A percentile compares a stretch with the other conserved stretches of the same genome.
Conservation (phyloP, 192 early-diverging fungal genomes). For the Coemansia sp. region DNA sequence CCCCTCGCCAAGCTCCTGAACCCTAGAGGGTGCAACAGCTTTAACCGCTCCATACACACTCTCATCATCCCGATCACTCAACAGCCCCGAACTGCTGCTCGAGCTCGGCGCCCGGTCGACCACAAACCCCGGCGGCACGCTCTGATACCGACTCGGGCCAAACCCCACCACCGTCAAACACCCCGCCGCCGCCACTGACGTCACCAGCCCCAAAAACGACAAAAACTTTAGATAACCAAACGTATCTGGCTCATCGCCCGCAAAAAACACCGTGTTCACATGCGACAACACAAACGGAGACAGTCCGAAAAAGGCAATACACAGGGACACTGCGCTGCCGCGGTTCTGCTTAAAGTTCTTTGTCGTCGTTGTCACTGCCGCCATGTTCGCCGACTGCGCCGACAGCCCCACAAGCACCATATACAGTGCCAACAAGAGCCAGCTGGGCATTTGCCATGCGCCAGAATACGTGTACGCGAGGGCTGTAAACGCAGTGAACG, state of each 20-base stretch:
- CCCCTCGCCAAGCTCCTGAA: background rate
- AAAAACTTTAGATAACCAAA: slow-evolving; percentile 50
- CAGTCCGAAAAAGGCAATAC: slow-evolving; percentile 64
- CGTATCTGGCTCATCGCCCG: slow-evolving; percentile 40
- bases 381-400: slow-evolving; percentile 62
- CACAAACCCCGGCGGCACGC: slow-evolving; percentile 47
- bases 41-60: slow-evolving; percentile 7
- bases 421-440: slow-evolving; percentile 43
- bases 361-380: slow-evolving; percentile 61
- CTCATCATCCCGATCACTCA: slow-evolving; percentile 30
- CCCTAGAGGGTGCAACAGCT: background rate
- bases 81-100: slow-evolving; percentile 25
- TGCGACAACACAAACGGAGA: slow-evolving; percentile 65
- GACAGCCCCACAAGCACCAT: slow-evolving; percentile 58
- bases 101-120: slow-evolving; percentile 14
- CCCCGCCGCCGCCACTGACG: slow-evolving; percentile 28
- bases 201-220: slow-evolving; percentile 34
- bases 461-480: slow-evolving; percentile 51
- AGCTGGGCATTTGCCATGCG: slow-evolving; percentile 24
- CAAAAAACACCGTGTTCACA: slow-evolving; percentile 57
- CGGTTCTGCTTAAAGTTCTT: slow-evolving; percentile 61
- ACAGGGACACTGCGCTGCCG: slow-evolving; percentile 61
- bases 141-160: slow-evolving; percentile 42
- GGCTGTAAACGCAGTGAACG: slow-evolving; percentile 45
- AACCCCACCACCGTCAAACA: slow-evolving; percentile 45